Percentiles rank a stretch among this genome's conserved stretches.
Conservation (phyloP, 371 early-diverging fungal species). For the Mucor plumbeus region DNA sequence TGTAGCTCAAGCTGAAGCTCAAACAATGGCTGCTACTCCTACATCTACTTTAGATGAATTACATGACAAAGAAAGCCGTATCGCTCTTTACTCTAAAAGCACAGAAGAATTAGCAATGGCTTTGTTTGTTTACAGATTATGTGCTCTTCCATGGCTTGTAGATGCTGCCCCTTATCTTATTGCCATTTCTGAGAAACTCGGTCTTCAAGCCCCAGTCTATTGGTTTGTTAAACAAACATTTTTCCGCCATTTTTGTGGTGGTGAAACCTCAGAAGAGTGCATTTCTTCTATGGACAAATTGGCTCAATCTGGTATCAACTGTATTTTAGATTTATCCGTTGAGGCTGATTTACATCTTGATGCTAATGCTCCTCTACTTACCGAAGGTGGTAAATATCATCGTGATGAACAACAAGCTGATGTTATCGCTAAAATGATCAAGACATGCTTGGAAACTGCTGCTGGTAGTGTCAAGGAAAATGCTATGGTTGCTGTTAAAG, state of each 20-base stretch:
- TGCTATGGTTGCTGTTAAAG: constrained; percentile 85
- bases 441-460: constrained; percentile 74
- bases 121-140: constrained; percentile 78
- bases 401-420: constrained; percentile 62
- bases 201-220: constrained; percentile 63
- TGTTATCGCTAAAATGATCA: constrained; percentile 65
- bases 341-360: constrained; percentile 83
- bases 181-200: constrained; percentile 59
- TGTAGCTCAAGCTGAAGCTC: constrained; percentile 25
- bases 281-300: constrained; percentile 81
- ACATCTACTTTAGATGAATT: constrained; percentile 30
- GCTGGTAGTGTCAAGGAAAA: constrained; percentile 42
- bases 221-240: constrained; percentile 84
- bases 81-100: constrained; percentile 60
- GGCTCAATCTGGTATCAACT: constrained; percentile 73
- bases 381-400: constrained; percentile 25
- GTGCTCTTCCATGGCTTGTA: constrained; percentile 71
- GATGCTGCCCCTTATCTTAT: constrained; percentile 71
- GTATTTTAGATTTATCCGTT: constrained; percentile 88
- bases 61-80: constrained; percentile 40
- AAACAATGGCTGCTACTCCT: constrained; percentile 11
- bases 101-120: constrained; percentile 71
- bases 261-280: constrained; percentile 89
- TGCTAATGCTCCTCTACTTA: constrained; percentile 30
- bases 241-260: constrained; percentile 93